Percentiles rank a stretch among this genome's conserved stretches.
Conservation (phyloP, 352 stramenopile genomes). For the Phytophthora parvispora region DNA sequence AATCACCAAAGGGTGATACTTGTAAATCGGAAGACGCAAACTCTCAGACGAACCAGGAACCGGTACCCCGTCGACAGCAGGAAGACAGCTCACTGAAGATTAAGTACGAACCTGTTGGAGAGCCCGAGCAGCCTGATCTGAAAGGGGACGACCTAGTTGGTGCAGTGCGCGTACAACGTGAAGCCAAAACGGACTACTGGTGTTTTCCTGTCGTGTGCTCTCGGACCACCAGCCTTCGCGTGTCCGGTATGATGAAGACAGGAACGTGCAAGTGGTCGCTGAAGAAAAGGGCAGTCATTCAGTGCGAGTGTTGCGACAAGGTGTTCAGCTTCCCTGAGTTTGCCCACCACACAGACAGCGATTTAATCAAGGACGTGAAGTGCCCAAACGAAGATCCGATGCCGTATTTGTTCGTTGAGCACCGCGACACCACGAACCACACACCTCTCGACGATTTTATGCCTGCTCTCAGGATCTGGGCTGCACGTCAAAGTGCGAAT, state of each 20-base stretch:
- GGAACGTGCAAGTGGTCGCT: conserved; percentile 27
- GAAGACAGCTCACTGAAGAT: not conserved
- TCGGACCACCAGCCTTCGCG: conserved; percentile 22
- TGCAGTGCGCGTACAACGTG: conserved; percentile 22
- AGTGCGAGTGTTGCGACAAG: conserved; percentile 33
- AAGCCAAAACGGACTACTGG: conserved; percentile 17
- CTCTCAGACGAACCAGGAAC: not conserved
- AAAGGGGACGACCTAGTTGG: conserved; percentile 27
- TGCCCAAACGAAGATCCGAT: conserved; percentile 23
- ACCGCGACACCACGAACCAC: conserved; percentile 20
- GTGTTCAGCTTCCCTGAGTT: conserved; percentile 14
- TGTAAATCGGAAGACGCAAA: not conserved
- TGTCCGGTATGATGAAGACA: conserved; percentile 26
- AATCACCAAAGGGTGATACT: not conserved
- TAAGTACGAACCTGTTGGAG: conserved; percentile 6
- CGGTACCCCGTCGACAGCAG: not conserved
- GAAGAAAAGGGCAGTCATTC: conserved; percentile 14
- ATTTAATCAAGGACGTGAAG: conserved; percentile 27
- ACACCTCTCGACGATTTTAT: conserved; percentile 21
- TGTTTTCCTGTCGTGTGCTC: conserved; percentile 35
- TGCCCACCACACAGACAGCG: conserved; percentile 32
- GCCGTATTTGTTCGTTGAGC: conserved; percentile 38
- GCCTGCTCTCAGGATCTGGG: conserved; percentile 18
- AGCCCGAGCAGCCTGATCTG: conserved; percentile 17
- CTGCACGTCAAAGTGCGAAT: conserved; percentile 4